A percentile compares a stretch with the other conserved stretches of the same genome.
These are phyloP conservation scores for Syzygium malaccense DNA, from an alignment of 441 rosid genomes.

Conservation along the genomic window DNA sequence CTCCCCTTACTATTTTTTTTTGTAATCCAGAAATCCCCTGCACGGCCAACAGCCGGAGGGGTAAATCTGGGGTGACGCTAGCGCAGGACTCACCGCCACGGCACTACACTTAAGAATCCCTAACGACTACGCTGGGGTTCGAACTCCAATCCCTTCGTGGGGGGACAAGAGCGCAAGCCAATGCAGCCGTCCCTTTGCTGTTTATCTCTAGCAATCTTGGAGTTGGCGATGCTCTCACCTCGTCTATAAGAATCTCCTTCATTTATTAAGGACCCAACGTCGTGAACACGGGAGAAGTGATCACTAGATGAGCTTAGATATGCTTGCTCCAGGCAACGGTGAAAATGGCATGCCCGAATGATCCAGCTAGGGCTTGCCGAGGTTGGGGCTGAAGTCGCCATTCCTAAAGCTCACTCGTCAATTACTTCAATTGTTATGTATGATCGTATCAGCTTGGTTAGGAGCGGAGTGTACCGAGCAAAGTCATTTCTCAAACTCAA, in stretches of 20 bases:
- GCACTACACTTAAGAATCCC: too few species aligned
- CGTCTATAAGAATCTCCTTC: not conserved
- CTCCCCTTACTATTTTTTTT: too few species aligned
- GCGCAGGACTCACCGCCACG: too few species aligned
- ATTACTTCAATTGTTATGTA: not conserved
- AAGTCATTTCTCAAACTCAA: not conserved
- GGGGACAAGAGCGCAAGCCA: too few species aligned
- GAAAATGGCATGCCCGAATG: not conserved
- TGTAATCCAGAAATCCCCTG: too few species aligned
- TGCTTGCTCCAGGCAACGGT: not conserved
- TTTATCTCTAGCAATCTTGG: not conserved
- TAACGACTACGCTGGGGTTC: too few species aligned
- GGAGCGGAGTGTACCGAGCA: too few species aligned
- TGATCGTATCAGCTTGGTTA: too few species aligned
- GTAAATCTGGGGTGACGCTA: too few species aligned
- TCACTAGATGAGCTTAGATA: not conserved
- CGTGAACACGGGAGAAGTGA: not conserved
- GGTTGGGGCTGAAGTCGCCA: not conserved
- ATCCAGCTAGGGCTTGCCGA: not conserved
- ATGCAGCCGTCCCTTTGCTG: not conserved
- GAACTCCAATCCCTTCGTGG: too few species aligned
- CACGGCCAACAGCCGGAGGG: too few species aligned
- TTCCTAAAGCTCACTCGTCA: not conserved
- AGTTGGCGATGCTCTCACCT: too few species aligned
- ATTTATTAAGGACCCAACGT: not conserved